Percentiles rank a stretch among this genome's conserved stretches.
Conservation (phyloP, 2,329 filamentous ascomycete species). For the Stagonosporopsis rhizophila region DNA sequence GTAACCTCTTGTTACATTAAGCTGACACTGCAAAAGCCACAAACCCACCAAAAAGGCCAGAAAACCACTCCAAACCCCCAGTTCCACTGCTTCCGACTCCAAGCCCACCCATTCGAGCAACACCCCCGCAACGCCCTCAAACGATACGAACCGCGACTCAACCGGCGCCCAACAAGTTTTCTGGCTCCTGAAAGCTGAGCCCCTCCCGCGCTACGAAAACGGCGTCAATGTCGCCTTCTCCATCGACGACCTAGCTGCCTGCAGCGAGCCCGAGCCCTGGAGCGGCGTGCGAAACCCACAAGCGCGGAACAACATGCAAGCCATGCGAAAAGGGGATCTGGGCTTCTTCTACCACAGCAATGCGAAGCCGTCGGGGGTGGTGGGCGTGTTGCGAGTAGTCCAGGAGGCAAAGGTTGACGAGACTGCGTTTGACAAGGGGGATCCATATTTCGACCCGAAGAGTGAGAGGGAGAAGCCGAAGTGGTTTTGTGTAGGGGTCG, state of each 20-base stretch:
- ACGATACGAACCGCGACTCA: slow-evolving; percentile 36
- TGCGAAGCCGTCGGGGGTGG: slow-evolving; percentile 87
- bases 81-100: slow-evolving; percentile 3
- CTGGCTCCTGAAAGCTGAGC: slow-evolving; percentile 68
- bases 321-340: slow-evolving; percentile 89
- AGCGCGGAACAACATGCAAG: slow-evolving; percentile 87
- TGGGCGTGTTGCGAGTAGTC: slow-evolving; percentile 88
- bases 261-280: slow-evolving; percentile 84
- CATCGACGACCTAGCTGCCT: slow-evolving; percentile 83
- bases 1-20: not conserved
- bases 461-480: slow-evolving; percentile 73
- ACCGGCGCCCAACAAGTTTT: slow-evolving; percentile 44
- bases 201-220: slow-evolving; percentile 83
- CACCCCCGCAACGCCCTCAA: slow-evolving; percentile 23
- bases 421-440: slow-evolving; percentile 72
- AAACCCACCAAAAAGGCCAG: slow-evolving; percentile 32
- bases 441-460: slow-evolving; percentile 84
- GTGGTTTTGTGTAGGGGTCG: slow-evolving; percentile 90
- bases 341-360: slow-evolving; percentile 98
- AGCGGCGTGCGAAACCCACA: slow-evolving; percentile 66
- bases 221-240: slow-evolving; percentile 91
- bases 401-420: slow-evolving; percentile 82
- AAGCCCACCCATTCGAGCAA: slow-evolving; percentile 17
- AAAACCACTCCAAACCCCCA: slow-evolving; percentile 18
- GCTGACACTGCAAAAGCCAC: slow-evolving; percentile 12